Evolutionary conservation across 2,329 filamentous ascomycete genomes (phyloP).

Genomic region (Aspergillus persii): DNA sequence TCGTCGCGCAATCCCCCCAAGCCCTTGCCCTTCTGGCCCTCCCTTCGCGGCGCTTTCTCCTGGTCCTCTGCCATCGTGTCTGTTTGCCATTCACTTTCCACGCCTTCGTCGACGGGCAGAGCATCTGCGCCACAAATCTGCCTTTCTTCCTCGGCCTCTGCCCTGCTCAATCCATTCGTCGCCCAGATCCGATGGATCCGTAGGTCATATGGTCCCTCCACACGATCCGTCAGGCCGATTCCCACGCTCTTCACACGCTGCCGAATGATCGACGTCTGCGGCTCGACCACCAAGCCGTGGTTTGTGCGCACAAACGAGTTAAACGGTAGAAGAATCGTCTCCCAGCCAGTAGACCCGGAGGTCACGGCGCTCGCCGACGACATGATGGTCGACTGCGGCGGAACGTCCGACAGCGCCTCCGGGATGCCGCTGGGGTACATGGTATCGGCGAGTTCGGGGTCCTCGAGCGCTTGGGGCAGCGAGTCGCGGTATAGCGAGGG

Average conservation of each 20-base stretch:
- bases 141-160: slow-evolving; percentile 40
- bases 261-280: slow-evolving; percentile 82
- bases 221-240: slow-evolving; percentile 82
- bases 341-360: slow-evolving; percentile 80
- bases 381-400: slow-evolving; percentile 35
- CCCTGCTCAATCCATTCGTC: slow-evolving; percentile 64
- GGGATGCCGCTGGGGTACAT: slow-evolving; percentile 31
- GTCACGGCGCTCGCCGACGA: slow-evolving; percentile 41
- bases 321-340: slow-evolving; percentile 89
- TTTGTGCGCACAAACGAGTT: slow-evolving; percentile 94
- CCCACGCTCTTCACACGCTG: slow-evolving; percentile 84
- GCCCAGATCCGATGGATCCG: slow-evolving; percentile 87
- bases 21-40: slow-evolving; percentile 29
- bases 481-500: slow-evolving; percentile 13
- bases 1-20: slow-evolving; percentile 36
- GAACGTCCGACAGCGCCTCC: slow-evolving; percentile 38
- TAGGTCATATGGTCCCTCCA: slow-evolving; percentile 84
- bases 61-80: slow-evolving; percentile 5
- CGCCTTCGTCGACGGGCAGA: slow-evolving; percentile 36
- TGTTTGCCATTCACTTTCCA: slow-evolving; percentile 27
- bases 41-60: slow-evolving; percentile 13
- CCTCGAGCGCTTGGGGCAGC: slow-evolving; percentile 20
- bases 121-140: slow-evolving; percentile 41
- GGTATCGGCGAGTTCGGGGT: slow-evolving; percentile 20
- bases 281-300: slow-evolving; percentile 85